These are phyloP conservation scores for Pistacia atlantica DNA, from an alignment of 345 rosid species.

Conservation along the genomic window DNA sequence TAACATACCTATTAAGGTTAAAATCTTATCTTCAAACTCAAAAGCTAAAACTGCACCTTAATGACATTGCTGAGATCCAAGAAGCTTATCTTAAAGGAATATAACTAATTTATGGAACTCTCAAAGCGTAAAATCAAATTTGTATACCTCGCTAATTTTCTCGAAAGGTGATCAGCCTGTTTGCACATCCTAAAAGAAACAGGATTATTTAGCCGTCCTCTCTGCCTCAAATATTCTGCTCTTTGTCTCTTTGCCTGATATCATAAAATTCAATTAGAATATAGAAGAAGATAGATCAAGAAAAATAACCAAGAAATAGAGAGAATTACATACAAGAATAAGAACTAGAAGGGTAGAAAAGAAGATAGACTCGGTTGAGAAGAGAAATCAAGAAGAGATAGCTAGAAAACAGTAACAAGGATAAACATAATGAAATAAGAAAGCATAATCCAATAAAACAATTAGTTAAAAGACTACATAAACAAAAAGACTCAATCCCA, in stretches of 20 bases:
- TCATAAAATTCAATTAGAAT: constrained; percentile 2
- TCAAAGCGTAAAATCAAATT: neutral
- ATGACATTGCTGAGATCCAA: neutral
- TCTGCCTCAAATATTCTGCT: constrained; percentile 89
- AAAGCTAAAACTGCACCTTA: neutral
- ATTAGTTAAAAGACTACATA: too few species aligned
- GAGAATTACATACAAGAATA: too few species aligned
- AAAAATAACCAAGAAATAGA: too few species aligned
- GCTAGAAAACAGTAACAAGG: too few species aligned
- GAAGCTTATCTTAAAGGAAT: neutral
- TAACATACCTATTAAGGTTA: constrained; percentile 11
- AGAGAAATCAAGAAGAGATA: too few species aligned
- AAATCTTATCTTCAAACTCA: constrained; percentile 7
- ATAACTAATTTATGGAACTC: neutral
- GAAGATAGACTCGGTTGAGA: too few species aligned
- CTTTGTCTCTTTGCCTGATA: constrained; percentile 83
- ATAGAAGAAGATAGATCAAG: neutral
- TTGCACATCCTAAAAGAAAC: constrained; percentile 55
- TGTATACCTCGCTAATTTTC: constrained; percentile 71
- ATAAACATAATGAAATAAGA: too few species aligned
- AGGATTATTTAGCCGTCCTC: constrained; percentile 63
- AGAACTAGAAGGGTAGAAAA: too few species aligned
- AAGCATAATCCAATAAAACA: too few species aligned
- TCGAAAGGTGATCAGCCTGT: constrained; percentile 81
- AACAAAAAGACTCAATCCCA: too few species aligned